Base-by-base conservation (phyloP, 129 eudicot genomes). In the Flaveria sonorensis region DNA sequence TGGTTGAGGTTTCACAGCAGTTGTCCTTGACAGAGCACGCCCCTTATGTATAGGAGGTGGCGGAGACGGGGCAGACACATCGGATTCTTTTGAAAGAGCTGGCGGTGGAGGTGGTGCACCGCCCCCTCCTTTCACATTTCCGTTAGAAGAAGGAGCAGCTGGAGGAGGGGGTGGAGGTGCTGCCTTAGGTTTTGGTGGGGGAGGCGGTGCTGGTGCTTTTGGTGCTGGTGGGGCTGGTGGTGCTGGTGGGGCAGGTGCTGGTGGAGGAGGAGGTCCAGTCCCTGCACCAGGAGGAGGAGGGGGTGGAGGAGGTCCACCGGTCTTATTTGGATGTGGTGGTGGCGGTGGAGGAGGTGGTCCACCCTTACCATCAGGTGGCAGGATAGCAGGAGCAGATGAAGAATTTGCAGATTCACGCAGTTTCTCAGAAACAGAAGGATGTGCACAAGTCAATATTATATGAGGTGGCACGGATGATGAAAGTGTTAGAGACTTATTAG, bases 41-140 rank as follows among this genome's bases (percentile, higher is more conserved):
- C 89, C 90, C 57, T 82, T 88, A 46, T 73, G 52, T 24, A 62
- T 42, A 40, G 89, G 82, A 70, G 90, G 93, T 12, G 84, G 84
- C 13, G 80, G 79, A 65, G 74, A 18, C 18, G 73, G 73, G 18
- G 80, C 73, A 65, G 80, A 30, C 28, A 46, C 39, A 48, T 67
- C 21, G 10, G 72, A 10, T 47, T 64, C 78, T 62, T 14, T 61
- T 40, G 67, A 70, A 61, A 68, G 75, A 69, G 55, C 9, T 18
- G 83, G 83, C 2, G 78, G 83, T 61, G 83, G 83, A 32, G 83
- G 78, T 61, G 78, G 78, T 16, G 77, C 52, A 60, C 16, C 51
- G 3, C 26, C 68, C n/a, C 72, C 77, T 62, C 65, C 78, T 71
- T 79, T 79, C 63, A 14, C 76, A 78, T 70, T 72, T 63, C 77